These are phyloP conservation scores for Schwanniomyces occidentalis DNA, from an alignment of 805 yeast genomes.

Conservation along the genomic window DNA sequence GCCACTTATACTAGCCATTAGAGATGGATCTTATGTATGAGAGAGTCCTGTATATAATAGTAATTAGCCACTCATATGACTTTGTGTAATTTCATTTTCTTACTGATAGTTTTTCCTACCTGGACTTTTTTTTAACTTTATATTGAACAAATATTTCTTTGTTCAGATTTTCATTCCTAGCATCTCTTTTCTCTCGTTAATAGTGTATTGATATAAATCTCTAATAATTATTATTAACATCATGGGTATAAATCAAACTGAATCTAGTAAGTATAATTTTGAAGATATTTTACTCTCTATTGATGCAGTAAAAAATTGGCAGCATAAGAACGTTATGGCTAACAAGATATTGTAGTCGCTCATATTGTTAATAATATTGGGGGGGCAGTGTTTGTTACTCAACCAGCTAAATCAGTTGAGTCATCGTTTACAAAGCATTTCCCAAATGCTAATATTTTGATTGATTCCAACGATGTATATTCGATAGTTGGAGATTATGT, in stretches of 20 bases:
- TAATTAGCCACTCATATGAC: slow-evolving; percentile 3
- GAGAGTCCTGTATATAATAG: neutral
- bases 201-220: neutral
- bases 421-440: slow-evolving; percentile 29
- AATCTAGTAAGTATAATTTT: slow-evolving; percentile 1
- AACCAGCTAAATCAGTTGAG: slow-evolving; percentile 45
- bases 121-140: too few species aligned
- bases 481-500: slow-evolving; percentile 37
- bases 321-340: neutral
- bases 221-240: too few species aligned
- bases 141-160: too few species aligned
- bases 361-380: slow-evolving; percentile 24
- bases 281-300: neutral
- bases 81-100: too few species aligned
- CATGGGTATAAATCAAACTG: slow-evolving; percentile 1
- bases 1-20: slow-evolving; percentile 2
- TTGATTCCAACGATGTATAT: slow-evolving; percentile 56
- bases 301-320: neutral
- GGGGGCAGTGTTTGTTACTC: slow-evolving; percentile 44
- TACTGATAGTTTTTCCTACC: too few species aligned
- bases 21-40: neutral
- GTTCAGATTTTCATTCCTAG: too few species aligned
- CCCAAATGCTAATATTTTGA: slow-evolving; percentile 26
- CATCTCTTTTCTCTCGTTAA: too few species aligned
- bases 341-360: slow-evolving; percentile 25